Base-by-base conservation (phyloP, 164 flowering plant genomes). In the Magnolia changhungtana region DNA sequence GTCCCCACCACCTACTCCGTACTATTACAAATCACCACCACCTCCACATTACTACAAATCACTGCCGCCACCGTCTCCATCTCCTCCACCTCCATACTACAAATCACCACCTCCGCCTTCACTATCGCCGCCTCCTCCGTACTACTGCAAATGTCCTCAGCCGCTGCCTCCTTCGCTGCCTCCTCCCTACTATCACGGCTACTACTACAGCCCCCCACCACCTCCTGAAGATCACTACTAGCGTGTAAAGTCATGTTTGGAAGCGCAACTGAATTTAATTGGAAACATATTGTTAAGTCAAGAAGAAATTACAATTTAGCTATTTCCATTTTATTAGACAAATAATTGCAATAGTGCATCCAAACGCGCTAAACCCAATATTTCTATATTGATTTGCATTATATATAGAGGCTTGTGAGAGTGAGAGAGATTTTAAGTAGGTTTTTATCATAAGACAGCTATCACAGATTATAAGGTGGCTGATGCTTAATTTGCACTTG, bases 41-140 rank as follows among this genome's bases (percentile, higher is more conserved):
- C 68, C 68, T 66, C 69, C 69, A 8, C 21, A 66, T 23, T 66
- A 66, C 69, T 66, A 66, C 31, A 66, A 66, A 24, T 66, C 69
- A 2, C 69, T 23, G 10, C 69, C 69, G 24, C 69, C 69, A 8
- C 69, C 69, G 4, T 66, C 69, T 4, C 69, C 69, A 8, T 66
- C 69, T 21, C 69, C 69, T 0, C 69, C 69, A 2, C 69, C 69
- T 23, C 69, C 69, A 21, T 66, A 66, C 31, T 66, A 66, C 69
- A 66, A 66, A 66, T 66, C 69, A 4, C 69, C 16, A 8, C 69
- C 45, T 2, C 69, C 69, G 4, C 69, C 69, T 7, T 66, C 69
- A 9, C 69, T 29, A 9, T 66, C 69, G 4, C 69, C 69, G 5
- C 69, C 69, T 21, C 69, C 69, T 23, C 69, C 69, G 0, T 66